A percentile compares a stretch with the other conserved stretches of the same genome.
phyloP scores from a whole-genome alignment of 1,139 yeast species.

The Yamadazyma dushanensis region DNA sequence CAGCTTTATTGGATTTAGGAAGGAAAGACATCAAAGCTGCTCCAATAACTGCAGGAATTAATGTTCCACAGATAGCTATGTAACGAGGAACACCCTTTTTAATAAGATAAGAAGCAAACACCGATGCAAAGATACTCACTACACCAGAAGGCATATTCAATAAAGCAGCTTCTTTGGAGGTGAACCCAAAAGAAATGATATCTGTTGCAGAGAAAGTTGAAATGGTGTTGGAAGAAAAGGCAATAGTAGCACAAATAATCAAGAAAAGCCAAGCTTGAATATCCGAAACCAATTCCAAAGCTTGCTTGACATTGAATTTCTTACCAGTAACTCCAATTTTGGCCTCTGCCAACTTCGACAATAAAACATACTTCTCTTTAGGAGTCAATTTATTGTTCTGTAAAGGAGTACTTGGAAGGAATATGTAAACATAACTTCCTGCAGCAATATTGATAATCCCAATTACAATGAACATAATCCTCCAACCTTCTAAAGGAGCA shows the following conservation, averaged over 20 bases:
- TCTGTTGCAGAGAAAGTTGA: slow-evolving; percentile 43
- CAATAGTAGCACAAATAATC: slow-evolving; percentile 24
- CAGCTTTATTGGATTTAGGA: slow-evolving; percentile 28
- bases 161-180: slow-evolving; percentile 17
- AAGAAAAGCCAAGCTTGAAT: slow-evolving; percentile 47
- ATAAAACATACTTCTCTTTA: slow-evolving; percentile 32
- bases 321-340: slow-evolving; percentile 46
- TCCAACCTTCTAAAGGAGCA: slow-evolving; percentile 30
- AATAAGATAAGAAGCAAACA: slow-evolving; percentile 15
- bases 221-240: slow-evolving; percentile 43
- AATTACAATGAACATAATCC: slow-evolving; percentile 37
- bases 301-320: slow-evolving; percentile 39
- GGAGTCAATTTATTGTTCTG: slow-evolving; percentile 30
- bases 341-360: slow-evolving; percentile 18
- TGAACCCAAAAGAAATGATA: slow-evolving; percentile 32
- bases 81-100: slow-evolving; percentile 19
- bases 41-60: slow-evolving; percentile 16
- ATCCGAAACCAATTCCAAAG: slow-evolving; percentile 46
- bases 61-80: slow-evolving; percentile 17
- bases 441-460: slow-evolving; percentile 33
- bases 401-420: slow-evolving; percentile 29
- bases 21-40: slow-evolving; percentile 37
- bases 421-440: slow-evolving; percentile 27
- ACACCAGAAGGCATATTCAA: slow-evolving; percentile 18
- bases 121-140: slow-evolving; percentile 14